A percentile compares a stretch with the other conserved stretches of the same genome.
Evolutionary conservation across 768 basidiomycete species (phyloP).

Genomic region (Aureoboletus auriporus): DNA sequence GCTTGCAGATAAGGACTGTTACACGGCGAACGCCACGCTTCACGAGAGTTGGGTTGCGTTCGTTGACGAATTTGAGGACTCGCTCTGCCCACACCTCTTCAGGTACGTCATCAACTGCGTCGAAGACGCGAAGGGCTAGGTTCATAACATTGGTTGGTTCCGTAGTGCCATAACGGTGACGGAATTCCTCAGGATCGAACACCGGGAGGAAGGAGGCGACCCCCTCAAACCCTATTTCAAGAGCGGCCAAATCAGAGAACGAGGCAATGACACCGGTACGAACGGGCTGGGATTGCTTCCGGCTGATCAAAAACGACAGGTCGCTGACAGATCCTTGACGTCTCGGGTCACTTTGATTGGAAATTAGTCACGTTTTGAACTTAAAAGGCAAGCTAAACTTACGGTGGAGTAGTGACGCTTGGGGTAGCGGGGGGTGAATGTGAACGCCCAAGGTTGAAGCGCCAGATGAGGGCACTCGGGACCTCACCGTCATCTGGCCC

Average conservation of each 20-base stretch:
- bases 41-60: constrained; percentile 54
- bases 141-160: constrained; percentile 93
- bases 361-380: constrained; percentile 4
- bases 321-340: constrained; percentile 95
- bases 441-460: constrained; percentile 90
- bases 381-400: constrained; percentile 4
- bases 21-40: constrained; percentile 87
- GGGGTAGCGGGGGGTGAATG: constrained; percentile 87
- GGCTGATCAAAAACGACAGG: constrained; percentile 86
- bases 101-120: constrained; percentile 70
- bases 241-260: constrained; percentile 69
- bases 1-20: constrained; percentile 88
- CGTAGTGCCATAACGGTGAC: constrained; percentile 67
- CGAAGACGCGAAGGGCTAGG: constrained; percentile 85
- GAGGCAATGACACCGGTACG: constrained; percentile 91
- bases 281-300: constrained; percentile 82
- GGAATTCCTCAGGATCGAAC: constrained; percentile 69
- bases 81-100: constrained; percentile 76
- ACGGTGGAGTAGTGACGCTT: constrained; percentile 40
- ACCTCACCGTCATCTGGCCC: constrained; percentile 77
- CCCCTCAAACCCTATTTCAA: constrained; percentile 70
- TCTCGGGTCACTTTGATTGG: constrained; percentile 47
- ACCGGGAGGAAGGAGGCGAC: constrained; percentile 69
- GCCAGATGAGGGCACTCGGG: constrained; percentile 82
- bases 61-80: constrained; percentile 69